These are phyloP conservation scores for Claviceps cyperi DNA, from an alignment of 2,329 filamentous ascomycete species.

Conservation along the genomic window DNA sequence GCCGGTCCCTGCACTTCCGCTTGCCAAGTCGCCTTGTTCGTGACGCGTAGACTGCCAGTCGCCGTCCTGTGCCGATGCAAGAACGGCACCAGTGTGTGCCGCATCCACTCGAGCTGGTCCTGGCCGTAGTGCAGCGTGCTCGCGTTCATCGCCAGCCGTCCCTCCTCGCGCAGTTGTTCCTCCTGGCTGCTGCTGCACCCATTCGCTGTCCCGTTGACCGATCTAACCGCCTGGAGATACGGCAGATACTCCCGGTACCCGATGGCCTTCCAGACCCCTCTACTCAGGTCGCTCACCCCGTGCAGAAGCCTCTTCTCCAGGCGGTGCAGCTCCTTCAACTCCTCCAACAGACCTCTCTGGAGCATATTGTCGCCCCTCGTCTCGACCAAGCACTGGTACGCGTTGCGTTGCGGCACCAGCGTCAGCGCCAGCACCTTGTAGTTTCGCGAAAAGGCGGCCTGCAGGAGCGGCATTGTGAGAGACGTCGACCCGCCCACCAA, in stretches of 20 bases:
- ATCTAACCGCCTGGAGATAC: not conserved
- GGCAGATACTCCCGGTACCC: not conserved
- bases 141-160: not conserved
- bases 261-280: conserved; percentile 1
- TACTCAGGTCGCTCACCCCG: not conserved
- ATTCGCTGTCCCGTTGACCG: not conserved
- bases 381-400: not conserved
- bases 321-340: not conserved
- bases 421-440: not conserved
- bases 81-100: not conserved
- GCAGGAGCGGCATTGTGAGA: not conserved
- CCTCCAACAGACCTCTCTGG: not conserved
- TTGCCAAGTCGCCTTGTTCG: not conserved
- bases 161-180: not conserved
- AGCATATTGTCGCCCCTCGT: not conserved
- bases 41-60: not conserved
- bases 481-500: conserved; percentile 2
- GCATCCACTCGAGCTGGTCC: conserved; percentile 2
- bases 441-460: not conserved
- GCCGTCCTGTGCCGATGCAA: not conserved
- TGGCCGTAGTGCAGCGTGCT: conserved; percentile 1
- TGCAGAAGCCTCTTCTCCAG: not conserved
- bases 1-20: not conserved
- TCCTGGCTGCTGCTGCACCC: not conserved
- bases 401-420: not conserved